Percentiles rank a stretch among this genome's conserved stretches.
These are phyloP conservation scores for Phytophthora palmivora DNA, from an alignment of 352 stramenopile genomes.

Conservation along the genomic window DNA sequence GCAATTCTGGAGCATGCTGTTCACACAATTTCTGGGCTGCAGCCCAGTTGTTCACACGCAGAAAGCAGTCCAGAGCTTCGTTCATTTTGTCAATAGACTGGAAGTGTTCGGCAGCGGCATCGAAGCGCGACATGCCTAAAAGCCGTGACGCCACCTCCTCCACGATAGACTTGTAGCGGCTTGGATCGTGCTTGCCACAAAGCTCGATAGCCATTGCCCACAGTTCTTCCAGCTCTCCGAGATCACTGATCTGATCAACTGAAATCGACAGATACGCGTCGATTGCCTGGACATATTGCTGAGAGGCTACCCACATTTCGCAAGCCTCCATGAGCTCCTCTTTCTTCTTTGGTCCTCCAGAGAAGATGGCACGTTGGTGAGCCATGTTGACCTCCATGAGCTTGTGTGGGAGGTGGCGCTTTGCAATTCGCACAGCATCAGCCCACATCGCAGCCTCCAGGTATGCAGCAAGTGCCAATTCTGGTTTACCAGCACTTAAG, in stretches of 20 bases:
- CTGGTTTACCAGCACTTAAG: conserved; percentile 90
- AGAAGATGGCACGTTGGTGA: conserved; percentile 84
- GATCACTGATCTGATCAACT: conserved; percentile 65
- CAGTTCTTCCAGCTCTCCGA: conserved; percentile 86
- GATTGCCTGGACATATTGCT: conserved; percentile 92
- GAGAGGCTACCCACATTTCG: conserved; percentile 87
- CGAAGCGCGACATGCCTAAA: conserved; percentile 83
- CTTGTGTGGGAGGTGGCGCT: conserved; percentile 93
- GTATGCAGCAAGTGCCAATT: conserved; percentile 90
- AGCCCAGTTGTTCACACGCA: conserved; percentile 80
- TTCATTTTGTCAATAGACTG: conserved; percentile 92
- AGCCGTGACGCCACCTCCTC: conserved; percentile 89
- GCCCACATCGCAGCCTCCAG: conserved; percentile 87
- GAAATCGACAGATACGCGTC: conserved; percentile 92
- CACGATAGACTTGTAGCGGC: conserved; percentile 90
- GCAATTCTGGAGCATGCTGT: conserved; percentile 78
- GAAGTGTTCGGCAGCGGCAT: conserved; percentile 90
- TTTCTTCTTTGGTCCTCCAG: conserved; percentile 74
- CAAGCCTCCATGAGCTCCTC: conserved; percentile 87
- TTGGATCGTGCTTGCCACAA: conserved; percentile 86
- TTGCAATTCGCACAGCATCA: conserved; percentile 90
- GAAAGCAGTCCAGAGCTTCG: conserved; percentile 90
- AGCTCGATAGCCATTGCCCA: conserved; percentile 92
- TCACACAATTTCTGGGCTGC: conserved; percentile 82
- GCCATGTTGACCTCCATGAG: conserved; percentile 91